Evolutionary conservation across 106 monocot species (phyloP).

Genomic region (Ottelia alismoides): DNA sequence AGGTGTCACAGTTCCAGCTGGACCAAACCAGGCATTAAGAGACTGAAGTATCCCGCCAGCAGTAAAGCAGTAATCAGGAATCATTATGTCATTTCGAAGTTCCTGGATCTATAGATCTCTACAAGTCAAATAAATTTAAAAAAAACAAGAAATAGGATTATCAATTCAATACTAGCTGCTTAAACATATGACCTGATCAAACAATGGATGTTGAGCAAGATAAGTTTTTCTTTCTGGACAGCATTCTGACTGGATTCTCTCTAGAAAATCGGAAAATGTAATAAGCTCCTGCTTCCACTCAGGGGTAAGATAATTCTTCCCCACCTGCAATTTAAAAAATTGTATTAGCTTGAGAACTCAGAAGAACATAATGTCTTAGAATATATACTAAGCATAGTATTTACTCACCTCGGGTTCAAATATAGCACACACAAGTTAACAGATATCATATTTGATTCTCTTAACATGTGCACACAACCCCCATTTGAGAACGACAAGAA

Average conservation of each 20-base stretch:
- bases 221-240: conserved; percentile 39
- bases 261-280: conserved; percentile 85
- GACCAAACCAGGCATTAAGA: conserved; percentile 99
- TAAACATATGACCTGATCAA: conserved; percentile 47
- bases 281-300: conserved; percentile 98
- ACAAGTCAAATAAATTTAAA: not conserved
- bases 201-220: conserved; percentile 94
- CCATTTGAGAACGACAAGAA: too few relatives aligned
- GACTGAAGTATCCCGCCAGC: conserved; percentile 85
- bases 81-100: conserved; percentile 75
- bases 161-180: not conserved
- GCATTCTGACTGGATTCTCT: conserved; percentile 42
- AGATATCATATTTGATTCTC: too few relatives aligned
- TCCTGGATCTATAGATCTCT: conserved; percentile 53
- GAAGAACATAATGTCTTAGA: too few relatives aligned
- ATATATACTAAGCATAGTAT: too few relatives aligned
- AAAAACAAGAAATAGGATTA: not conserved
- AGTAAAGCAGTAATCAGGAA: conserved; percentile 95
- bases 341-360: too few relatives aligned
- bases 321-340: too few relatives aligned
- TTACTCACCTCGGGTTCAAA: too few relatives aligned
- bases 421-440: too few relatives aligned
- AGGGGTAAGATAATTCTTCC: conserved; percentile 68
- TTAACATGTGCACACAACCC: too few relatives aligned
- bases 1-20: conserved; percentile 85